Conservation (phyloP, 2,329 filamentous ascomycete genomes). For the Clarireedia paspali region DNA sequence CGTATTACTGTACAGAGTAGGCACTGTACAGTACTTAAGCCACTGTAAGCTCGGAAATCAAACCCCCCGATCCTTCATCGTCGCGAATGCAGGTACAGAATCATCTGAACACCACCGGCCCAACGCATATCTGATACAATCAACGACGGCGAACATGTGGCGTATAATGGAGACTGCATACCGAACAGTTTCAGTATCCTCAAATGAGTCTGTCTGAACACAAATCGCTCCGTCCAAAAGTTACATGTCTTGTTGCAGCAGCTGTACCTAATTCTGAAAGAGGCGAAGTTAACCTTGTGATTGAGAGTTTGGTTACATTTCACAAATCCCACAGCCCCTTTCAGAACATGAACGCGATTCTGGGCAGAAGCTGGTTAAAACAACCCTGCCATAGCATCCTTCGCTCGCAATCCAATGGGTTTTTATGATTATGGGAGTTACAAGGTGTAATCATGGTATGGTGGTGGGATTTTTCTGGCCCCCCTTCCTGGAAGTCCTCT, state of each 20-base stretch:
- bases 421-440: not conserved
- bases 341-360: not conserved
- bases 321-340: constrained; percentile 7
- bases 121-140: not conserved
- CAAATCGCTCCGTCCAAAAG: not conserved
- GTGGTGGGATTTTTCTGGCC: constrained; percentile 7
- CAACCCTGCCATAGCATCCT: constrained; percentile 1
- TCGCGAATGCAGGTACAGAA: constrained; percentile 6
- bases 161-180: not conserved
- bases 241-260: not conserved
- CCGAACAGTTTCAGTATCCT: constrained; percentile 1
- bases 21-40: not conserved
- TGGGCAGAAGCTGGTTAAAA: not conserved
- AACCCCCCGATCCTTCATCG: not conserved
- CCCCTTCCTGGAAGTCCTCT: not conserved
- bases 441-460: not conserved
- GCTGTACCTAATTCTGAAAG: not conserved
- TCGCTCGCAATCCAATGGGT: constrained; percentile 1
- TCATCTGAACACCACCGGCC: not conserved
- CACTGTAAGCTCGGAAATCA: constrained; percentile 2
- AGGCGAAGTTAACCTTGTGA: constrained; percentile 3
- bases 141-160: not conserved
- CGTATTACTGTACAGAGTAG: not conserved
- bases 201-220: not conserved
- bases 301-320: constrained; percentile 6